Evolutionary conservation across 2,329 filamentous ascomycete genomes (phyloP).

Genomic region (Zasmidium angulare): DNA sequence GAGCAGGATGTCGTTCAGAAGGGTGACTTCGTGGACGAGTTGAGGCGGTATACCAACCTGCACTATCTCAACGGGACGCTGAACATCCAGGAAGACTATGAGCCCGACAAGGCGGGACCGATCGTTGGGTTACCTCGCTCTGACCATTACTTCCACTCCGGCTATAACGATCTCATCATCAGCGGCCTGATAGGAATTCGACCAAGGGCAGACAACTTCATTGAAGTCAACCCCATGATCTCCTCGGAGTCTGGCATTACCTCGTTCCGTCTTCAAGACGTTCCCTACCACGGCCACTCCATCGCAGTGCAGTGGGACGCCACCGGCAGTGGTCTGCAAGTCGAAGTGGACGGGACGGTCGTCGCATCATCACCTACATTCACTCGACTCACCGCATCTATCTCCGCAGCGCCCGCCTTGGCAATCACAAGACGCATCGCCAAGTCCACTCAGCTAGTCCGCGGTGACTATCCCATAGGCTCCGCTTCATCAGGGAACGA

Average conservation of each 20-base stretch:
- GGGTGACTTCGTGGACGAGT: constrained; percentile 38
- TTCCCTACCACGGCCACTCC: constrained; percentile 45
- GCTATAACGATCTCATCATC: constrained; percentile 44
- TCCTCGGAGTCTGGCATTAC: constrained; percentile 32
- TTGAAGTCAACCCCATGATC: constrained; percentile 44
- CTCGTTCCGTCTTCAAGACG: constrained; percentile 44
- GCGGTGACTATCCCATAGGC: constrained; percentile 34
- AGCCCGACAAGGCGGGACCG: constrained; percentile 42
- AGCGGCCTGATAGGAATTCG: constrained; percentile 46
- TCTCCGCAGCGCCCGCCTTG: constrained; percentile 26
- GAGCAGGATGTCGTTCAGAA: constrained; percentile 30
- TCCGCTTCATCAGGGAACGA: constrained; percentile 33
- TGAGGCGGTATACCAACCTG: constrained; percentile 42
- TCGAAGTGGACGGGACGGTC: constrained; percentile 38
- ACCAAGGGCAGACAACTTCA: constrained; percentile 38
- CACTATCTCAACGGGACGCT: constrained; percentile 39
- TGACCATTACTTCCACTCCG: constrained; percentile 49
- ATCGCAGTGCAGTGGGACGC: constrained; percentile 45
- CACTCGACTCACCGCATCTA: constrained; percentile 26
- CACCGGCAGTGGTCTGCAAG: constrained; percentile 30
- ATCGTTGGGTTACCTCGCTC: constrained; percentile 45
- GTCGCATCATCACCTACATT: constrained; percentile 34
- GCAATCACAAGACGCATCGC: constrained; percentile 34
- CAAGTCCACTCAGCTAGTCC: constrained; percentile 39
- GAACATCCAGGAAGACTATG: constrained; percentile 46